Percentiles rank a stretch among this genome's conserved stretches.
These are phyloP conservation scores for Papiliotrema flavescens DNA, from an alignment of 1,284 basidiomycete species.

Conservation along the genomic window DNA sequence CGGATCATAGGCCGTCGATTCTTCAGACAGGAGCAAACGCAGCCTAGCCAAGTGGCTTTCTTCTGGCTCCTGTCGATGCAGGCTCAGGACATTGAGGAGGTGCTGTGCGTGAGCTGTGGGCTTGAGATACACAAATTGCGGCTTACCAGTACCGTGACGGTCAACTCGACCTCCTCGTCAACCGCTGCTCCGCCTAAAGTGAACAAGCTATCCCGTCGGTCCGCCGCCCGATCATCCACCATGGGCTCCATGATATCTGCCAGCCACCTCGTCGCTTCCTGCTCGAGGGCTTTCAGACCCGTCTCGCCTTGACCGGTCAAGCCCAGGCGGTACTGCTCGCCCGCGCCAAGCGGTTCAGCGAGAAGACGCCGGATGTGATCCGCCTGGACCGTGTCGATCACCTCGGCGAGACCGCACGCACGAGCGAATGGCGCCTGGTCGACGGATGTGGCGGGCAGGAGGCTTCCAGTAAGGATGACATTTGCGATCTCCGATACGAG, in stretches of 20 bases:
- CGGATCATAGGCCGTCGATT: constrained; percentile 73
- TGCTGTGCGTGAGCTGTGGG: constrained; percentile 57
- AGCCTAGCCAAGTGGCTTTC: constrained; percentile 66
- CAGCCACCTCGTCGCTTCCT: constrained; percentile 36
- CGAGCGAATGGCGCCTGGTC: constrained; percentile 19
- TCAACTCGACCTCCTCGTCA: constrained; percentile 42
- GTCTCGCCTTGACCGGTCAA: background rate
- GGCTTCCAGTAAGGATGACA: constrained; percentile 32
- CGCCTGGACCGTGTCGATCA: constrained; percentile 12
- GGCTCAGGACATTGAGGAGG: constrained; percentile 77
- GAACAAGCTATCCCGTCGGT: constrained; percentile 19
- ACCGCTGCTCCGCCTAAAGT: constrained; percentile 23
- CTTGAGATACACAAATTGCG: background rate
- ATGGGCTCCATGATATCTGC: constrained; percentile 29
- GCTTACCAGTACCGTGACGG: constrained; percentile 38
- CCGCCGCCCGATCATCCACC: constrained; percentile 6
- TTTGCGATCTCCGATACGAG: constrained; percentile 35
- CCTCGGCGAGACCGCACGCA: background rate
- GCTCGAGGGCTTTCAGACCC: constrained; percentile 10
- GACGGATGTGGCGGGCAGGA: constrained; percentile 18
- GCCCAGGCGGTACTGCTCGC: constrained; percentile 1
- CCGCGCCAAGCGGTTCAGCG: constrained; percentile 11
- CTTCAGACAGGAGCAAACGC: constrained; percentile 71
- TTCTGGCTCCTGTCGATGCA: constrained; percentile 69
- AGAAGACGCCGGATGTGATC: constrained; percentile 25